A percentile compares a stretch with the other conserved stretches of the same genome.
phyloP scores from a whole-genome alignment of 73 alveolate genomes.

The Paramecium octaurelia region DNA sequence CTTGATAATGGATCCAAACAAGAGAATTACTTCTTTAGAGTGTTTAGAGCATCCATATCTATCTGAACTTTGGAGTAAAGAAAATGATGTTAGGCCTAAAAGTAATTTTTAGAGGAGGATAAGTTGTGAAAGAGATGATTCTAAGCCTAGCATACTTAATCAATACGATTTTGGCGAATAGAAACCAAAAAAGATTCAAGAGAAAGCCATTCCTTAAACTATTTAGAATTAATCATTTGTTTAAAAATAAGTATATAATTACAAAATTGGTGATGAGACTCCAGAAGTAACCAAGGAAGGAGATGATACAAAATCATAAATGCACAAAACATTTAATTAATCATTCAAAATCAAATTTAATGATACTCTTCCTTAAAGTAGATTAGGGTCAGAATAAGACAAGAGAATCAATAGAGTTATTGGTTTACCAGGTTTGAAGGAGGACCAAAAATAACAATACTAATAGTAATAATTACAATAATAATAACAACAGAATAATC shows the following conservation, averaged over 20 bases:
- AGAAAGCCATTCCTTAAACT: constrained; percentile 12
- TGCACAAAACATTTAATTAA: constrained; percentile 40
- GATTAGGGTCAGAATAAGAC: constrained; percentile 48
- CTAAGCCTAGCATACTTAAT: neutral
- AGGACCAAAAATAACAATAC: neutral
- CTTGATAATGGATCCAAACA: constrained; percentile 85
- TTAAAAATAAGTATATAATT: neutral
- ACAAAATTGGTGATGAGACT: neutral
- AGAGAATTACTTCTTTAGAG: constrained; percentile 84
- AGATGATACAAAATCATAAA: neutral
- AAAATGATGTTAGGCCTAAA: constrained; percentile 59
- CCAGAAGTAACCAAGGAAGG: neutral
- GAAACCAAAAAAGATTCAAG: constrained; percentile 16
- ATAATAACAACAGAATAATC: neutral
- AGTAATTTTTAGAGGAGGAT: constrained; percentile 9
- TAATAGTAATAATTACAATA: neutral
- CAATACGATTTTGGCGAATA: neutral
- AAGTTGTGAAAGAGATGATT: constrained; percentile 48
- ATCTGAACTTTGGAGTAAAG: constrained; percentile 80
- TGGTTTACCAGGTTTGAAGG: neutral
- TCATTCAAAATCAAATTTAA: constrained; percentile 21
- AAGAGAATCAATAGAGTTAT: neutral
- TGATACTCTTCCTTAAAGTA: constrained; percentile 20
- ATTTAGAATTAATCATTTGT: neutral
- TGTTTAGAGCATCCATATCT: constrained; percentile 90